phyloP scores from a whole-genome alignment of 2,329 filamentous ascomycete species.

The Cordyceps cicadae region DNA sequence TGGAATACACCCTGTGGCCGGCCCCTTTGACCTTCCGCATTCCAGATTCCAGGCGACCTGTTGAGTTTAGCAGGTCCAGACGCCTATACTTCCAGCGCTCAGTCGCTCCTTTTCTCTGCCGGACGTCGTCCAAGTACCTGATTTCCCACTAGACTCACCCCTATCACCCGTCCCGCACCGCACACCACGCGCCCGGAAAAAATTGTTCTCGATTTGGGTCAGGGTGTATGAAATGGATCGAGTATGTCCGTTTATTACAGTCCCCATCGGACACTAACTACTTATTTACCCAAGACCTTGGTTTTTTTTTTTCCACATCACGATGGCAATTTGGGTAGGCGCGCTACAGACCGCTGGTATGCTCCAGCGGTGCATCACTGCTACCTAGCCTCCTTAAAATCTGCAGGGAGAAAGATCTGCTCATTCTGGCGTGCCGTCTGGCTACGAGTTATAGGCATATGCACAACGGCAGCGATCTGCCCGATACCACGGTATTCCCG shows the following conservation, averaged over 20 bases:
- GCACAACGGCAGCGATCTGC: neutral
- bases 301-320: neutral
- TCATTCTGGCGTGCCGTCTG: neutral
- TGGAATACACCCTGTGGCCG: neutral
- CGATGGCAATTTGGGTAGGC: neutral
- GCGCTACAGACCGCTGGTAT: neutral
- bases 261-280: neutral
- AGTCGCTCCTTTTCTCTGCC: neutral
- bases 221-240: conserved; percentile 9
- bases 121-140: neutral
- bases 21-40: neutral
- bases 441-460: neutral
- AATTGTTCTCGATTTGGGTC: conserved; percentile 5
- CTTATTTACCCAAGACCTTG: neutral
- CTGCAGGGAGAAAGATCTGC: neutral
- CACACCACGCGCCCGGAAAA: neutral
- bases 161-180: neutral
- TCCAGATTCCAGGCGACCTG: neutral
- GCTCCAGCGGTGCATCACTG: neutral
- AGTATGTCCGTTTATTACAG: conserved; percentile 2
- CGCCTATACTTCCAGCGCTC: neutral
- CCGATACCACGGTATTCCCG: conserved; percentile 4
- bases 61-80: too few species aligned
- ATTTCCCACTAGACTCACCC: neutral
- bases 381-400: neutral